These are phyloP conservation scores for Dactylorhiza incarnata DNA, from an alignment of 106 monocot genomes.

Conservation along the genomic window DNA sequence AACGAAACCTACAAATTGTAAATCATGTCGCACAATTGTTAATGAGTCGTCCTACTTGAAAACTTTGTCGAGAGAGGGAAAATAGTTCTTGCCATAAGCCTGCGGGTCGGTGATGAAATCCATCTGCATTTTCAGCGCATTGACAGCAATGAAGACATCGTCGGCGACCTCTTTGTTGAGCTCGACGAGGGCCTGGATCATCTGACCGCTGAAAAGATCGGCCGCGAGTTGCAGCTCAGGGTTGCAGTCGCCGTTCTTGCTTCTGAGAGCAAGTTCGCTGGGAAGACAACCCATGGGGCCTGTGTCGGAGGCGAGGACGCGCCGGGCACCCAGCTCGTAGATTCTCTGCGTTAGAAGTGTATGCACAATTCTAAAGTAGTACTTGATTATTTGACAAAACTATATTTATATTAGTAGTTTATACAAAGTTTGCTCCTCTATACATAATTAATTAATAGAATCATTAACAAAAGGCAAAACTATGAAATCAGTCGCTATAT, in stretches of 20 bases:
- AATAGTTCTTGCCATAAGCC: slow-evolving; percentile 31
- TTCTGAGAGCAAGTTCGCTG: slow-evolving; percentile 27
- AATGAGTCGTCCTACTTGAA: too few relatives aligned
- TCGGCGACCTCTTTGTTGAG: slow-evolving; percentile 34
- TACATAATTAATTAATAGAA: too few relatives aligned
- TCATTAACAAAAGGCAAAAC: too few relatives aligned
- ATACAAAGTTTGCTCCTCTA: background rate
- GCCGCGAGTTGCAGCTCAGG: slow-evolving; percentile 41
- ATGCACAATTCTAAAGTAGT: background rate
- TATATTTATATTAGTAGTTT: background rate
- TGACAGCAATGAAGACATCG: slow-evolving; percentile 39
- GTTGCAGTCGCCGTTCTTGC: slow-evolving; percentile 26
- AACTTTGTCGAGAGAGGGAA: background rate
- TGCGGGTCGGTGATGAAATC: slow-evolving; percentile 47
- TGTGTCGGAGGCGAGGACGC: slow-evolving; percentile 34
- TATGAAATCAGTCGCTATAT: too few relatives aligned
- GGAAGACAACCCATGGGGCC: slow-evolving; percentile 50
- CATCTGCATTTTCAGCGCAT: slow-evolving; percentile 37
- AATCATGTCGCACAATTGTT: background rate
- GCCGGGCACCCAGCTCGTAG: slow-evolving; percentile 34
- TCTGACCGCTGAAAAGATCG: slow-evolving; percentile 44
- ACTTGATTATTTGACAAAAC: background rate
- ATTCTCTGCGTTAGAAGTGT: slow-evolving; percentile 20
- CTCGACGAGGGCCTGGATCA: slow-evolving; percentile 24
- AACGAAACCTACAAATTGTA: slow-evolving; percentile 39